Conservation (phyloP, 2,329 filamentous ascomycete species). For the Phialophora chinensis region DNA sequence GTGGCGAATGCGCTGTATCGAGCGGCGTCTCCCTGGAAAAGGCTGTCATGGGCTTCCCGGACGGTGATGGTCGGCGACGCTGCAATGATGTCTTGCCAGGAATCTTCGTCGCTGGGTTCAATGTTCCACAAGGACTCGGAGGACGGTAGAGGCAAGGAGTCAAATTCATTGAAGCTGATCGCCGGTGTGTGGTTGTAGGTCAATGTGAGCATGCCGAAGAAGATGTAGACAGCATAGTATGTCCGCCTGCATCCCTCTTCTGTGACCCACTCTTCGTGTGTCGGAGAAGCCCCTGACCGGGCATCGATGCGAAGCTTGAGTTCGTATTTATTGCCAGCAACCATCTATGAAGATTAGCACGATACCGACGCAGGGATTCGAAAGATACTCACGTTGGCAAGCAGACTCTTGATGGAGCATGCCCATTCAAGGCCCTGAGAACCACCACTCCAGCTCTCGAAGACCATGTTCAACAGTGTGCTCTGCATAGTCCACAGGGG, state of each 20-base stretch:
- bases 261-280: conserved; percentile 89
- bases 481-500: conserved; percentile 98
- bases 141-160: conserved; percentile 87
- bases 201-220: conserved; percentile 92
- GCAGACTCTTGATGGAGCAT: conserved; percentile 96
- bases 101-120: conserved; percentile 74
- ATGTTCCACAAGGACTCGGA: conserved; percentile 95
- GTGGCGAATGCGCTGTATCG: conserved; percentile 97
- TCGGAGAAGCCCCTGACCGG: conserved; percentile 75
- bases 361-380: background rate
- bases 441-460: conserved; percentile 98
- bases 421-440: conserved; percentile 98
- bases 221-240: conserved; percentile 98
- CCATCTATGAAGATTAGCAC: conserved; percentile 66
- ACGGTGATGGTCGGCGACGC: conserved; percentile 80
- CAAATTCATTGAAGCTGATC: conserved; percentile 98
- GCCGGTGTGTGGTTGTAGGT: conserved; percentile 98
- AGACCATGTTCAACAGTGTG: conserved; percentile 96
- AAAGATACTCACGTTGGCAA: conserved; percentile 70
- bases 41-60: conserved; percentile 89
- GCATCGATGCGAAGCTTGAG: conserved; percentile 90
- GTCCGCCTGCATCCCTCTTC: conserved; percentile 96
- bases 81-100: conserved; percentile 81
- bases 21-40: conserved; percentile 90
- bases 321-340: conserved; percentile 95